Base-by-base conservation (phyloP, 176 grass and related monocot genomes). In the Lolium rigidum region DNA sequence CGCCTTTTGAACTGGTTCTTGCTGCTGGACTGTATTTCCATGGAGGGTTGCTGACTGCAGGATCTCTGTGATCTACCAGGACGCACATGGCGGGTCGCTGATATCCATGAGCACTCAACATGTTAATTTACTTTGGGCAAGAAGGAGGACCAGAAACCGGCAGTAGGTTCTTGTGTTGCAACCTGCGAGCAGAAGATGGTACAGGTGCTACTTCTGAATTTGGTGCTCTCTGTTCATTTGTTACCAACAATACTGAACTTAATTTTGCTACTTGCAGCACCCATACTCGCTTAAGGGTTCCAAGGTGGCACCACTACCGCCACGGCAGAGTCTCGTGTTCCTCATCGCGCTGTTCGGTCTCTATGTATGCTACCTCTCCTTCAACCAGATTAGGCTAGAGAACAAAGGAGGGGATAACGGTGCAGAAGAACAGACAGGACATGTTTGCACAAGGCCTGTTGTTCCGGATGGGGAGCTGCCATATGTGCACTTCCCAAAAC, bases 401-500 rank as follows among this genome's bases (percentile, higher is more conserved):
- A 84, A 44, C 60, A 83, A 8, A 21, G 10, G 14, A n/a, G 86
- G 26, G 22, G 71, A 75, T 41, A 55, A 35, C 55, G 46, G 14
- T 22, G 63, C 12, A 67, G 65, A 86, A 80, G 62, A 70, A 41
- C 66, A n/a, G 39, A 13, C 13, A 5, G 64, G 67, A 38, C 67
- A 46, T 83, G 24, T 86, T 37, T 98, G 96, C 52, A 44, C 57
- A 57, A 92, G 57, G 38, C 78, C 90, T 86, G 26, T 7, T 82
- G 50, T 91, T 21, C 91, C 78, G 46, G 18, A 37, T 59, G 74
- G 80, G 9, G 93, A 95, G 57, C 91, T 89, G 16, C 47, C 22
- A 3, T 94, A 89, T 74, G 51, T 92, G 64, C 96, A 98, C 47
- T 94, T 95, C 86, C 96, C 96, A 50, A 82, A 86, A 83, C 96